These are phyloP conservation scores for Aureobasidium sp. DNA, from an alignment of 2,329 filamentous ascomycete species.

Conservation along the genomic window DNA sequence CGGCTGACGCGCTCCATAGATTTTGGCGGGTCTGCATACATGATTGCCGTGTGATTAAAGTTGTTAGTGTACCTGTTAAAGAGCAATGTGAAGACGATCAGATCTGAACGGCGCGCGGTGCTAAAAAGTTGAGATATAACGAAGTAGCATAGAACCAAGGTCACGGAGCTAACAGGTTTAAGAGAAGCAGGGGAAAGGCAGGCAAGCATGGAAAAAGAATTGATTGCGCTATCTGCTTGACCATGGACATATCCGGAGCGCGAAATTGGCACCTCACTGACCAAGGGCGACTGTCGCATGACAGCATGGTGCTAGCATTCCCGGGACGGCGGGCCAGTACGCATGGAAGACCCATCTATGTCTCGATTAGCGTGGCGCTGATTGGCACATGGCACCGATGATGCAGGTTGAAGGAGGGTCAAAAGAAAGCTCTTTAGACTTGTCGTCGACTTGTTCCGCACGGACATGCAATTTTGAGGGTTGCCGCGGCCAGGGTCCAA, in stretches of 20 bases:
- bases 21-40: slow-evolving; percentile 17
- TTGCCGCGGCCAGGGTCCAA: neutral
- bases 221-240: slow-evolving; percentile 1
- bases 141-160: slow-evolving; percentile 1
- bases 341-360: neutral
- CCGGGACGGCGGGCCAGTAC: neutral
- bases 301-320: neutral
- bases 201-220: neutral
- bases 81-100: neutral
- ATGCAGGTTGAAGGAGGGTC: slow-evolving; percentile 1
- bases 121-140: neutral
- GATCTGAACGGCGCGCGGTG: neutral
- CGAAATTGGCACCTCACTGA: slow-evolving; percentile 6
- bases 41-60: neutral
- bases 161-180: neutral
- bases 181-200: neutral
- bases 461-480: neutral
- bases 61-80: neutral
- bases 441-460: neutral
- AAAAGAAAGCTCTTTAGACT: neutral
- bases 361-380: neutral
- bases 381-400: slow-evolving; percentile 3
- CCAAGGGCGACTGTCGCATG: neutral
- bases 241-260: neutral
- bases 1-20: slow-evolving; percentile 56